Base-by-base conservation (phyloP, 208 protist species). In the Acanthamoeba castellanii region DNA sequence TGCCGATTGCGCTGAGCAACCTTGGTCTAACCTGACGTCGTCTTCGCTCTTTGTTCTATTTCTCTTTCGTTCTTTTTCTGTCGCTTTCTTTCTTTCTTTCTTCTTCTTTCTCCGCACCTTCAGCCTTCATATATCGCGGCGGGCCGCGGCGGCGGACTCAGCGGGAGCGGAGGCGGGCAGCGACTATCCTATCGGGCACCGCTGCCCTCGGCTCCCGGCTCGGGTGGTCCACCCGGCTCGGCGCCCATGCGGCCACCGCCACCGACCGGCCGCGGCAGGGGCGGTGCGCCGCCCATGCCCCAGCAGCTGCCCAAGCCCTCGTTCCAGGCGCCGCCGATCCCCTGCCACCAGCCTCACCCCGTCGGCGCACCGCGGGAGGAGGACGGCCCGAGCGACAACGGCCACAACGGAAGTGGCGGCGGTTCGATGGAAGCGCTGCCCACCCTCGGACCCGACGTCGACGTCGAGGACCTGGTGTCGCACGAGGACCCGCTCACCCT, bases 381-480 rank as follows among this genome's bases (percentile, higher is more conserved):
- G 70, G 70, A 78, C 70, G 70, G 70, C 30, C 70, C 70, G 14
- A 30, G 22, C 70, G 70, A 78, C 70, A 34, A 78, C 70, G 70
- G 27, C 13, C 37, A 42, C 2, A 11, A 11, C 45, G 45, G 45
- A 3, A 37, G 25, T 1, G 11, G 70, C 32, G 32, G 70, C 32
- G 30, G 70, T 22, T 78, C 70, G 32, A 78, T 78, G 70, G 70
- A 78, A 34, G n/a, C 70, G 2, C 32, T 78, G 30, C 70, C 70
- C 70, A 45, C 70, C 4, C 87, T 57, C 57, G 34, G 55, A 5
- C 45, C 87, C 25, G 87, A 57, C 32, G 22, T 74, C 64, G 61
- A 92, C 11, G 45, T 92, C 18, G 45, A 92, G 61, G 87, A 92
- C 57, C 47, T 92, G 13, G 87, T 92, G 9, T 92, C 87, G 8